Evolutionary conservation across 78 protist genomes (phyloP), one percentile per base, ranked within the genome.

Genomic region (Fonticula alba): DNA sequence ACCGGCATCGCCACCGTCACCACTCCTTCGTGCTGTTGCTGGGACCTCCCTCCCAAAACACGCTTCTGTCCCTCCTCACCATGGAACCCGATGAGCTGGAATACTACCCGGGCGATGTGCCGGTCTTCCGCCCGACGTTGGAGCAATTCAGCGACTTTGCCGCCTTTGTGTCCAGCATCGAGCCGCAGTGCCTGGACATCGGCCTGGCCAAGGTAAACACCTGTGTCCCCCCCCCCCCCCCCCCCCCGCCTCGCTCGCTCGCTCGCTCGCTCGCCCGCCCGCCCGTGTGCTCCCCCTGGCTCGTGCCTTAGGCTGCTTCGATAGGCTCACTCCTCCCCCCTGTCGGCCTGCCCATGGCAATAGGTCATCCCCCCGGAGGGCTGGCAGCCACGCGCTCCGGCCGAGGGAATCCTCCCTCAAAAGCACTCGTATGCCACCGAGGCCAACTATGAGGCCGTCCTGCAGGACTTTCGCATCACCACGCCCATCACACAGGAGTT

Each of bases 181-280:
- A 59, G 51, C 19, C 35, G 26, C 17, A 1, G n/a, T 43, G 64
- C 35, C 33, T 5, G 15, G 36, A 59, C 15, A 6, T 22, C 19
- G 64, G 64, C 52, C 27, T 59, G 31, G 64, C 64, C 27, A 59
- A 59, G 64, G 64, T 6, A 6, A 3, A 49, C 27, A 9, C 27
- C 53, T 10, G 27, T 17, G 10, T n/a, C n/a, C n/a, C n/a, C n/a
- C n/a, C n/a, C n/a, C n/a, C n/a, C n/a, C n/a, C n/a, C n/a, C n/a
- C n/a, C n/a, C 3, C 53, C 7, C 27, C 27, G 22, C 27, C 24
- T 3, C 17, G 22, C 11, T 17, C 17, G 3, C 53, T 19, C 11
- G 17, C 53, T 19, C 53, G 17, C 22, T 19, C 22, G 22, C 24
- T 19, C 24, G 22, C 53, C 27, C 24, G 3, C 24, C 17, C 53